Conservation (phyloP, 108 stramenopile species). For the Epithemia pelagica region DNA sequence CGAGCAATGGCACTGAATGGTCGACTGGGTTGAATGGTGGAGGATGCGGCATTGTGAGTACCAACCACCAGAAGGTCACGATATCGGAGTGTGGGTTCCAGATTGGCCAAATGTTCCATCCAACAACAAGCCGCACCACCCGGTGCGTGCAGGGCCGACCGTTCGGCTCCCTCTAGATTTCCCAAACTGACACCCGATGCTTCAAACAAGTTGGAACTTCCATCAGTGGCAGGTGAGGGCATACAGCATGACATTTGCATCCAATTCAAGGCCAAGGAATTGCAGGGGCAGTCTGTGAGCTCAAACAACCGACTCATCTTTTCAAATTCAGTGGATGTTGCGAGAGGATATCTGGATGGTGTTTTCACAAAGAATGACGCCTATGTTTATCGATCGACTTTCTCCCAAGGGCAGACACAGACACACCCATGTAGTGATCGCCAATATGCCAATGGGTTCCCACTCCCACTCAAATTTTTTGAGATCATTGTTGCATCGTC, state of each 20-base stretch:
- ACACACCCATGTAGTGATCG: no score
- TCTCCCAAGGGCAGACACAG: no score
- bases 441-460: no score
- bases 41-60: constrained; percentile 58
- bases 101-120: constrained; percentile 46
- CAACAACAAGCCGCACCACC: constrained; percentile 13
- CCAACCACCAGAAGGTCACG: constrained; percentile 50
- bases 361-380: no score
- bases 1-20: constrained; percentile 49
- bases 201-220: constrained; percentile 18
- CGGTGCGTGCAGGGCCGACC: neutral
- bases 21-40: constrained; percentile 38
- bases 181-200: neutral
- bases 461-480: no score
- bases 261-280: constrained; percentile 54
- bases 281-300: constrained; percentile 24
- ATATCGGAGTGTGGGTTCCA: constrained; percentile 27
- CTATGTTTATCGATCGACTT: no score
- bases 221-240: constrained; percentile 24
- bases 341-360: no score
- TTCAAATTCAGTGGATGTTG: no score
- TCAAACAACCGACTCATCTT: neutral
- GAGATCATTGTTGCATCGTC: no score
- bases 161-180: constrained; percentile 22
- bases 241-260: constrained; percentile 54